These are phyloP conservation scores for Zoysia pacifica DNA, from an alignment of 176 grass and related monocot species.

Conservation along the genomic window DNA sequence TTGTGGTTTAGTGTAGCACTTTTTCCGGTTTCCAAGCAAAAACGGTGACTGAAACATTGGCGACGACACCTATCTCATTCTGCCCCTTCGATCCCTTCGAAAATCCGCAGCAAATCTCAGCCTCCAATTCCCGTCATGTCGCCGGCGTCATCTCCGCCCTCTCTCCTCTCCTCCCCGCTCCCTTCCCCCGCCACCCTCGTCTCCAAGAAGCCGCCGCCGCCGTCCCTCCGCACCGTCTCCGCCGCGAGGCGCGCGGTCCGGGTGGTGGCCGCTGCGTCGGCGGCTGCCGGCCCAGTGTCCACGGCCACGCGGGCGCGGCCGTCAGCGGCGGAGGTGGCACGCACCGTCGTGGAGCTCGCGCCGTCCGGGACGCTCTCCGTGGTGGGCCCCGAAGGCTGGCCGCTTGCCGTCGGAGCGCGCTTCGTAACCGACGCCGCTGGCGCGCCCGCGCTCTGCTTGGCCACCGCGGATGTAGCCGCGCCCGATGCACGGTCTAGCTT, in stretches of 20 bases:
- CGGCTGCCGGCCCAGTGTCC: constrained; percentile 10
- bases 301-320: constrained; percentile 15
- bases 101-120: constrained; percentile 28
- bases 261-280: constrained; percentile 6
- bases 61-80: not conserved
- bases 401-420: constrained; percentile 70
- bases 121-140: constrained; percentile 34
- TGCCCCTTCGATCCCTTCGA: not conserved
- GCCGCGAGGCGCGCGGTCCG: constrained; percentile 3
- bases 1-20: too few relatives aligned
- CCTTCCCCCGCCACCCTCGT: constrained; percentile 10
- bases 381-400: constrained; percentile 64
- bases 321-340: constrained; percentile 71
- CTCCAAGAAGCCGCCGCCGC: constrained; percentile 36
- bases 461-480: constrained; percentile 34
- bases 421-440: constrained; percentile 76
- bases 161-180: constrained; percentile 38
- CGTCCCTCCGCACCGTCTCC: not conserved
- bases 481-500: constrained; percentile 63
- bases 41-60: too few relatives aligned
- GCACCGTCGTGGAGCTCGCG: constrained; percentile 82
- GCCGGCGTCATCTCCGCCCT: constrained; percentile 23
- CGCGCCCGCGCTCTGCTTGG: constrained; percentile 69
- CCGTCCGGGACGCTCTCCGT: constrained; percentile 65
- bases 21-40: too few relatives aligned